Conservation (phyloP, 1,139 yeast species). For the Pichia kudriavzevii region DNA sequence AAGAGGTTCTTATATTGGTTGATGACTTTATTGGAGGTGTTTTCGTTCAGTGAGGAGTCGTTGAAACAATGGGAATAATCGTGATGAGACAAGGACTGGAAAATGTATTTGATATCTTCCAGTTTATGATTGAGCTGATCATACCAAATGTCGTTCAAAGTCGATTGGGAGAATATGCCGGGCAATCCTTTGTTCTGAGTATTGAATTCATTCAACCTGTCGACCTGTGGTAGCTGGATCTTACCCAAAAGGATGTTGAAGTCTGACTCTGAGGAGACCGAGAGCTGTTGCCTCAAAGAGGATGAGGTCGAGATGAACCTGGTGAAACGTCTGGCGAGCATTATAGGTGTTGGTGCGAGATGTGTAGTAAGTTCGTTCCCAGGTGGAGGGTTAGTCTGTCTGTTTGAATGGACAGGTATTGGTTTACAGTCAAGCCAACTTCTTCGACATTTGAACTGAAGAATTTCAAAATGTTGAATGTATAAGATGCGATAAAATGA, state of each 20-base stretch:
- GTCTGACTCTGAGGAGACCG: neutral
- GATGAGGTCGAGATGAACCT: neutral
- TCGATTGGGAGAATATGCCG: constrained; percentile 48
- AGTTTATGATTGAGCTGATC: constrained; percentile 43
- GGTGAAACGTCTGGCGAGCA: too few relatives aligned
- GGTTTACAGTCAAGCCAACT: too few relatives aligned
- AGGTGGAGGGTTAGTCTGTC: too few relatives aligned
- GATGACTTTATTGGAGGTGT: constrained; percentile 21
- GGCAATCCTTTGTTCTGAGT: constrained; percentile 16
- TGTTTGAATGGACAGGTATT: too few relatives aligned
- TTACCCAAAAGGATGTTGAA: neutral
- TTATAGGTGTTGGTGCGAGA: too few relatives aligned
- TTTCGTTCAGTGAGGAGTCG: constrained; percentile 5
- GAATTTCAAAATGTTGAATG: too few relatives aligned
- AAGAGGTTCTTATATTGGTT: constrained; percentile 33
- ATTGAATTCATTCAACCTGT: constrained; percentile 14
- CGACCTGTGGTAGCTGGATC: constrained; percentile 22
- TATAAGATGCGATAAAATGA: too few relatives aligned
- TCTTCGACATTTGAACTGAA: too few relatives aligned
- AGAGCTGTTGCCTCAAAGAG: neutral
- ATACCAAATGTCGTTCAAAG: constrained; percentile 55
- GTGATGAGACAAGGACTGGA: constrained; percentile 22
- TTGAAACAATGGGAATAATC: constrained; percentile 22
- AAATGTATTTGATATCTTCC: constrained; percentile 36
- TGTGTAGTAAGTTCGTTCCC: too few relatives aligned